Percentiles rank a stretch among this genome's conserved stretches.
These are phyloP conservation scores for Picea engelmannii DNA, from an alignment of 83 land plant genomes.

Conservation along the genomic window DNA sequence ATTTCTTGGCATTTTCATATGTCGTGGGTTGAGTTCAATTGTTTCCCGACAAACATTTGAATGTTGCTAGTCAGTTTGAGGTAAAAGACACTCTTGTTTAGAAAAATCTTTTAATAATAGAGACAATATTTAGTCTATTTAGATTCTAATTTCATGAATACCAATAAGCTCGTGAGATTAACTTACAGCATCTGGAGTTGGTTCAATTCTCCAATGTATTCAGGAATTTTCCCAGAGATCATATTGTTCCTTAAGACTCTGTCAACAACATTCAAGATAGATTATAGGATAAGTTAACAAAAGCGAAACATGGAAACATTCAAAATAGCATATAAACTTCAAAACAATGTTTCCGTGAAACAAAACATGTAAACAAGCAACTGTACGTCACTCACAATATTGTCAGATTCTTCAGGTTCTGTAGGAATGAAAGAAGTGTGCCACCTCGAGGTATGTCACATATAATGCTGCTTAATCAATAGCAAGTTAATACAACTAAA, in stretches of 20 bases:
- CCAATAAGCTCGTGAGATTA: background rate
- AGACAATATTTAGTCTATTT: no score
- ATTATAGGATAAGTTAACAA: background rate
- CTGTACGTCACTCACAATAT: slow-evolving; percentile 29
- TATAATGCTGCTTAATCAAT: slow-evolving; percentile 5
- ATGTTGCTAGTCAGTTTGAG: no score
- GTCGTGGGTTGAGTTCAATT: background rate
- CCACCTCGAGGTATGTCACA: background rate
- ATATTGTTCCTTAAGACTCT: slow-evolving; percentile 49
- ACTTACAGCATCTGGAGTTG: slow-evolving; percentile 33
- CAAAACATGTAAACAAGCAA: background rate
- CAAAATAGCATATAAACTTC: background rate
- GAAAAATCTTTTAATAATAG: background rate
- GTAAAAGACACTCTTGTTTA: background rate
- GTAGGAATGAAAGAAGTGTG: slow-evolving; percentile 12
- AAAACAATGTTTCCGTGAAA: background rate
- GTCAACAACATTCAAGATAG: background rate
- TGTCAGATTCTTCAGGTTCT: slow-evolving; percentile 21
- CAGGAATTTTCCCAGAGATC: slow-evolving; percentile 37
- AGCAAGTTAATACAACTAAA: background rate
- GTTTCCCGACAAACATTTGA: background rate
- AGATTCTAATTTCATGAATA: background rate
- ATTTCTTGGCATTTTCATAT: background rate
- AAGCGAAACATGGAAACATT: no score
- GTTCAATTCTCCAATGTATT: slow-evolving; percentile 25